Percentiles rank a stretch among this genome's conserved stretches.
Evolutionary conservation across 305 asterid species (phyloP).

Genomic region (Andrographis paniculata): DNA sequence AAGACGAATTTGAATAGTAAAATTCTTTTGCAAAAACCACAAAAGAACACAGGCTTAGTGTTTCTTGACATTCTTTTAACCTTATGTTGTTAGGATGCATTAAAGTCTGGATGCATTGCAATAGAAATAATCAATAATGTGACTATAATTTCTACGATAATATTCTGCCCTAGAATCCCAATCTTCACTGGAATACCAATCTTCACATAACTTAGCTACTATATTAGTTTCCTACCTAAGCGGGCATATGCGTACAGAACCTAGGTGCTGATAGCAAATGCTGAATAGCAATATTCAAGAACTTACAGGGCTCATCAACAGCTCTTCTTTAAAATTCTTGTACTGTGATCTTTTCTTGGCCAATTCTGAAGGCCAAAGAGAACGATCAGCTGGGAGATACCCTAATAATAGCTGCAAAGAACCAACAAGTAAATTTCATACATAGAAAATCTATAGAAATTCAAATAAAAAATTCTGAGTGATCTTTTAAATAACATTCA

Average conservation of each 20-base stretch:
- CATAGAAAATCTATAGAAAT: neutral
- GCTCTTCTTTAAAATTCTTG: slow-evolving; percentile 78
- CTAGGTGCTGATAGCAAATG: neutral
- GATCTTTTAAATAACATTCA: too few species aligned
- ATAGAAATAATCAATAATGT: neutral
- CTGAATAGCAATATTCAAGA: neutral
- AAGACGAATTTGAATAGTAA: too few species aligned
- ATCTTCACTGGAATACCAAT: neutral
- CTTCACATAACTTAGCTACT: too few species aligned
- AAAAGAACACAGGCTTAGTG: neutral
- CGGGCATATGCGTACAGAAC: neutral
- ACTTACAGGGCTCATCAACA: slow-evolving; percentile 95
- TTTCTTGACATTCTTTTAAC: neutral
- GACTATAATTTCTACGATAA: neutral
- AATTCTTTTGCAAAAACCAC: too few species aligned
- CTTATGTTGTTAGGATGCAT: neutral
- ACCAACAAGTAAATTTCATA: slow-evolving; percentile 8
- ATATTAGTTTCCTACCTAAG: too few species aligned
- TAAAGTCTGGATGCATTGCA: neutral
- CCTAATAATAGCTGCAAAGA: slow-evolving; percentile 72
- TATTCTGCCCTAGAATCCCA: neutral
- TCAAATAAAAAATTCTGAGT: slow-evolving; percentile 2
- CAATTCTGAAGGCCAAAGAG: slow-evolving; percentile 75
- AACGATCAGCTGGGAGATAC: slow-evolving; percentile 70
- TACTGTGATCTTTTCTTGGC: slow-evolving; percentile 78